Evolutionary conservation across 305 asterid species (phyloP), one percentile per base, ranked within the genome.

Genomic region (Fraxinus sp.): DNA sequence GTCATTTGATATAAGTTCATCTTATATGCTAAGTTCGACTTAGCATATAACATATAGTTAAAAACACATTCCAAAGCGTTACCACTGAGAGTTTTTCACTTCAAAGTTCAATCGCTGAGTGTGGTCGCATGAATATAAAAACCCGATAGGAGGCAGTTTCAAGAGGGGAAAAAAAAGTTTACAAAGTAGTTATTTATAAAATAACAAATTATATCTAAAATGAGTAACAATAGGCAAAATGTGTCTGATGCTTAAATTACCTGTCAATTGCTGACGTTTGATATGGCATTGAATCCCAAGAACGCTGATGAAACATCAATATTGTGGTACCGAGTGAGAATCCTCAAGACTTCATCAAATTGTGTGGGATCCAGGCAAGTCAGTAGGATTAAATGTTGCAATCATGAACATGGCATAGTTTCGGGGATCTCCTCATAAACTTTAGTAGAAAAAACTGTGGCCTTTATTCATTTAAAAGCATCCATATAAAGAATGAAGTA

Each of bases 401-500:
- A 82, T 79, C 49, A 77, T 24, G 78, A 39, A 30, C 79, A 24
- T 33, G 79, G 36, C 20, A 20, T 22, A 57, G 32, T 14, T 36
- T 33, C 16, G 18, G 22, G 81, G 75, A 46, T 77, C 52, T 77
- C 70, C 83, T 39, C 80, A 83, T 82, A 81, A 85, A 81, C 83
- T 77, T 86, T 75, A 81, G 80, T 37, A 81, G 73, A 80, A 72
- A 74, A 68, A 26, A 0, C 72, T 3, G 22, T 2, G 24, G 64
- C 24, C 64, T 9, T 18, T 55, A 55, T 55, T 55, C 64, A 55
- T 55, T 55, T 55, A 77, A 82, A 71, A 75, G 85, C 86, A 86
- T 59, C 87, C 80, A 68, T 75, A 79, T 22, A 43, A 86, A 83
- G 86, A 83, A 89, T 79, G 79, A 81, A 85, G 81, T 39, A 85